Percentiles rank a stretch among this genome's conserved stretches.
Evolutionary conservation across 305 asterid genomes (phyloP).

Genomic region (Rubia tinctorum): DNA sequence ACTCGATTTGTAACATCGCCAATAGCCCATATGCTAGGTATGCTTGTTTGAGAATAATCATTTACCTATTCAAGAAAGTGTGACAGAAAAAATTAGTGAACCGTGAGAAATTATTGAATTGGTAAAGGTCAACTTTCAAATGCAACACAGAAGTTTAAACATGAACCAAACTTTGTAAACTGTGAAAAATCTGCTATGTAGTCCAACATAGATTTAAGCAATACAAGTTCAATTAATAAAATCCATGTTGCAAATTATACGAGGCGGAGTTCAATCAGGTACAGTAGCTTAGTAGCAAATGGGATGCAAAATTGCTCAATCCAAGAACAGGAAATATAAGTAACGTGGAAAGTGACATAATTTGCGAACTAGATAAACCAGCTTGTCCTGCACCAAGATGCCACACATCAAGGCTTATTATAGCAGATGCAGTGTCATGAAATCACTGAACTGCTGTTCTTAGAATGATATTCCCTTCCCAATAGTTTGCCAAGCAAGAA

Average conservation of each 20-base stretch:
- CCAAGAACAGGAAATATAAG: neutral
- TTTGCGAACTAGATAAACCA: neutral
- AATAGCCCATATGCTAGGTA: constrained; percentile 98
- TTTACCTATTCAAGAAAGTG: constrained; percentile 55
- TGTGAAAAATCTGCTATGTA: neutral
- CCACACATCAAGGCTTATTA: neutral
- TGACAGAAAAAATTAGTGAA: neutral
- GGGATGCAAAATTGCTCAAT: neutral
- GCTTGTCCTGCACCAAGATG: neutral
- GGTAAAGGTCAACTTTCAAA: neutral
- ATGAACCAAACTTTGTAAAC: neutral
- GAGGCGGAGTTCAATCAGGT: neutral
- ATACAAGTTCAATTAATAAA: neutral
- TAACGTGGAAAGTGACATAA: neutral
- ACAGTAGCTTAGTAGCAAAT: neutral
- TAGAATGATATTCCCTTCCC: neutral
- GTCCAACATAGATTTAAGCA: neutral
- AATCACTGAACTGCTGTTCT: neutral
- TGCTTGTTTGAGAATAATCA: constrained; percentile 70
- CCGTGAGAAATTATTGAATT: neutral
- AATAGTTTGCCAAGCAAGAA: neutral
- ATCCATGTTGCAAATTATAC: neutral
- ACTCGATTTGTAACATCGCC: constrained; percentile 93
- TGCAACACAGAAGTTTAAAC: neutral
- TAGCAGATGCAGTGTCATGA: neutral